Base-by-base conservation (phyloP, 2,329 filamentous ascomycete species). In the Apiospora saccharicola region DNA sequence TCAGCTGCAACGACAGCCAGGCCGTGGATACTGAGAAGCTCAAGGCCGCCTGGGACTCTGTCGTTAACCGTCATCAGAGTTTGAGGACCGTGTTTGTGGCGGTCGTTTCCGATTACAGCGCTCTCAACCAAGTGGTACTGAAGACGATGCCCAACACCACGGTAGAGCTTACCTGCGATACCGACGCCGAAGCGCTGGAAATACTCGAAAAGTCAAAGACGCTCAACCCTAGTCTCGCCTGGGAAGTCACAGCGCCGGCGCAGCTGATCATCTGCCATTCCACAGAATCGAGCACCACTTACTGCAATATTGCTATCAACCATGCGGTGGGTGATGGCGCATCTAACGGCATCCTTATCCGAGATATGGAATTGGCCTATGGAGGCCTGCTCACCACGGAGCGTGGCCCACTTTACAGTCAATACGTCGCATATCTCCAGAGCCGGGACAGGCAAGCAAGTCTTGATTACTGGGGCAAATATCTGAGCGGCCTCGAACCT, bases 251-350 rank as follows among this genome's bases (percentile, higher is more conserved):
- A 24, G 57, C 44, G 57, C 44, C 70, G 49, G 37, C 57, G 19
- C 64, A 71, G 47, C 61, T 79, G 49, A 78, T 76, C 6, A 75
- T 80, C 16, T 80, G 78, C 47, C 71, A 76, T 30, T 67, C 57
- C 16, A 30, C 24, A 26, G 26, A 67, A 19, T 26, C 71, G 67
- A 70, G 75, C 13, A 34, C 72, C 67, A 53, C 76, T 3, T 72
- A 76, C 53, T 78, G 77, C 53, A 77, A 75, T 37, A 71, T 84
- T 13, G 81, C 83, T 24, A 78, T 84, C 74, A 82, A 78, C 69
- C 82, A 83, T 68, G 77, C 79, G 2, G 70, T 83, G 16, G 78
- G 78, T 1, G 82, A 83, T n/a, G 81, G 80, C 2, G 75, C 78
- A 41, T 82, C 82, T 0, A 76, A 78, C 6, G 67, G 72, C 8